Evolutionary conservation across 352 stramenopile genomes (phyloP).

Genomic region (Phytophthora fragariae): DNA sequence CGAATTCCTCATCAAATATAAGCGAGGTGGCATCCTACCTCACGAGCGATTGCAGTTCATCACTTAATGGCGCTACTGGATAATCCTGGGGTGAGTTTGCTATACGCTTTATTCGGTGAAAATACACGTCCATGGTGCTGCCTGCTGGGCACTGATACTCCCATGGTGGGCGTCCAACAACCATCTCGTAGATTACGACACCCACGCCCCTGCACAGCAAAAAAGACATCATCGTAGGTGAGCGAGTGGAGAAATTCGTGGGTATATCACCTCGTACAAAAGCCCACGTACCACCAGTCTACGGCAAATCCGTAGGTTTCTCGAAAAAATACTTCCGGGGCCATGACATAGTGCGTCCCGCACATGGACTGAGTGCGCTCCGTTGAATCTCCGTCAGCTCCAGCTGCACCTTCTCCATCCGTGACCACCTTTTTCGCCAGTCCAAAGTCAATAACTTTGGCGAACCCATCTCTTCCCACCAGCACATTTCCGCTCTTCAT

Average conservation of each 20-base stretch:
- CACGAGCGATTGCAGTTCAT: slow-evolving; percentile 41
- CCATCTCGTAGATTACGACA: slow-evolving; percentile 83
- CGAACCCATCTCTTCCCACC: slow-evolving; percentile 46
- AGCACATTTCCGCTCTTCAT: slow-evolving; percentile 86
- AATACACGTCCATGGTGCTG: slow-evolving; percentile 41
- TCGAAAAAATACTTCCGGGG: slow-evolving; percentile 66
- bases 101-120: slow-evolving; percentile 37
- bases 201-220: slow-evolving; percentile 60
- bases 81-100: slow-evolving; percentile 14
- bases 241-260: neutral
- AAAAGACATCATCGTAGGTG: neutral
- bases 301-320: slow-evolving; percentile 43
- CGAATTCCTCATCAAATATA: neutral
- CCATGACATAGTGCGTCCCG: slow-evolving; percentile 82
- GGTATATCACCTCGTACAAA: neutral
- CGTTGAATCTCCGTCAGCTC: neutral
- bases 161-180: slow-evolving; percentile 68
- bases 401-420: neutral
- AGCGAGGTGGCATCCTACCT: slow-evolving; percentile 18
- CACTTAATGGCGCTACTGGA: slow-evolving; percentile 8
- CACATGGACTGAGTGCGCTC: slow-evolving; percentile 56
- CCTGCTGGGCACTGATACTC: slow-evolving; percentile 57
- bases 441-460: slow-evolving; percentile 82
- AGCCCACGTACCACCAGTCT: slow-evolving; percentile 75
- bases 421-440: slow-evolving; percentile 47